Evolutionary conservation across 1,284 basidiomycete species (phyloP).

Genomic region (Cryptococcus sp.): DNA sequence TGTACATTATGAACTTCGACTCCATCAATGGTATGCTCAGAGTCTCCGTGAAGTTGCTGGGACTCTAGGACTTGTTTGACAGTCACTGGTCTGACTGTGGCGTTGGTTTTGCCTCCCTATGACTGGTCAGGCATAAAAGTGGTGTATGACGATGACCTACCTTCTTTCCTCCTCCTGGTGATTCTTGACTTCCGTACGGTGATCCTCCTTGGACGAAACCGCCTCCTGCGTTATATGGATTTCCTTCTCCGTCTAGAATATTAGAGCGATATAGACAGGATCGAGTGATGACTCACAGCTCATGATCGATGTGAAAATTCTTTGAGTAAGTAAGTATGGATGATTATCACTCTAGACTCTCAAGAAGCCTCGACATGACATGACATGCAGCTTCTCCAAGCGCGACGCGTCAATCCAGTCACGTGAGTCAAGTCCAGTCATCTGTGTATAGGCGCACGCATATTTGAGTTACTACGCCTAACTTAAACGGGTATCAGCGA

Average conservation of each 20-base stretch:
- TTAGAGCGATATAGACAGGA: not conserved
- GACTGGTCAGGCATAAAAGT: not conserved
- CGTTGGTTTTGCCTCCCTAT: constrained; percentile 37
- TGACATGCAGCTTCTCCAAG: not conserved
- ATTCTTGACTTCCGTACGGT: constrained; percentile 38
- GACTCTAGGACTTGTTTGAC: constrained; percentile 74
- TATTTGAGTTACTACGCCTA: not conserved
- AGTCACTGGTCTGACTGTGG: constrained; percentile 79
- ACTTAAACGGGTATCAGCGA: no score
- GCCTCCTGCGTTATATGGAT: constrained; percentile 40
- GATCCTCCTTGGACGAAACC: constrained; percentile 33
- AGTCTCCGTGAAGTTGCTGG: constrained; percentile 76
- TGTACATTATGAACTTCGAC: constrained; percentile 76
- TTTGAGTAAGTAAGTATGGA: constrained; percentile 19
- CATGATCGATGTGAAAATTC: not conserved
- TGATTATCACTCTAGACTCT: not conserved
- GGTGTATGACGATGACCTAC: constrained; percentile 10
- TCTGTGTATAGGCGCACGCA: not conserved
- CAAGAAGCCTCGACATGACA: not conserved
- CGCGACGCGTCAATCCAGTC: not conserved
- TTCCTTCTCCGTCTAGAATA: constrained; percentile 28
- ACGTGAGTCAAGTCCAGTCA: not conserved
- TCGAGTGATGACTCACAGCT: constrained; percentile 12
- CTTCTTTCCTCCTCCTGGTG: constrained; percentile 33
- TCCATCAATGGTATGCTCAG: constrained; percentile 80